Base-by-base conservation (phyloP, 176 grass and related monocot genomes). In the Pharus latifolius region DNA sequence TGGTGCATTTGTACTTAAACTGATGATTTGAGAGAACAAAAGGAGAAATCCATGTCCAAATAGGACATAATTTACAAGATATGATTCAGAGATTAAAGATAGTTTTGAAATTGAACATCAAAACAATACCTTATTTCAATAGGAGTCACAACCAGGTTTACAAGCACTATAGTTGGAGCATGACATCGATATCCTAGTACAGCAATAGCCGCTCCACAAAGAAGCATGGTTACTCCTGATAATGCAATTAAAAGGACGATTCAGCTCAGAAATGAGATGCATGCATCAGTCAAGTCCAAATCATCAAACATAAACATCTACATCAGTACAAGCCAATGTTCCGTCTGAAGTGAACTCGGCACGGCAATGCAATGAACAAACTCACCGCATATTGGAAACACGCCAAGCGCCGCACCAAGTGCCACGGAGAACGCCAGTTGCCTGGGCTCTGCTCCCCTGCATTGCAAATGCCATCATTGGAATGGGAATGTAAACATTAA, bases 351-450 rank as follows among this genome's bases (percentile, higher is more conserved):
- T n/a, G n/a, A n/a, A n/a, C n/a, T n/a, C n/a, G n/a, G n/a, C n/a
- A n/a, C n/a, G n/a, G n/a, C n/a, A n/a, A n/a, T n/a, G n/a, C n/a
- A n/a, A n/a, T n/a, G n/a, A n/a, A n/a, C n/a, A n/a, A n/a, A n/a
- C 17, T 53, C 81, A 87, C 84, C 84, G 20, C 78, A 87, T 49
- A 87, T 87, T 13, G 84, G 84, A 63, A 87, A 87, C 17, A 87
- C 58, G 31, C 84, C 84, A 12, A 87, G 42, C 13, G 78, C 54
- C 12, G 62, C 41, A 25, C 84, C 84, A 29, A 87, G 60, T 63
- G 84, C 84, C 25, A 64, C 71, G 15, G 84, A 87, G 35, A 87
- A 70, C 17, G 84, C 84, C 84, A 87, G 33, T 72, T 81, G 54
- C 33, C 61, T 87, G n/a, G 84, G 84, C 52, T 87, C 84, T 49